Conservation (phyloP, 208 protist genomes). For the Wallacemonas rigidus region DNA sequence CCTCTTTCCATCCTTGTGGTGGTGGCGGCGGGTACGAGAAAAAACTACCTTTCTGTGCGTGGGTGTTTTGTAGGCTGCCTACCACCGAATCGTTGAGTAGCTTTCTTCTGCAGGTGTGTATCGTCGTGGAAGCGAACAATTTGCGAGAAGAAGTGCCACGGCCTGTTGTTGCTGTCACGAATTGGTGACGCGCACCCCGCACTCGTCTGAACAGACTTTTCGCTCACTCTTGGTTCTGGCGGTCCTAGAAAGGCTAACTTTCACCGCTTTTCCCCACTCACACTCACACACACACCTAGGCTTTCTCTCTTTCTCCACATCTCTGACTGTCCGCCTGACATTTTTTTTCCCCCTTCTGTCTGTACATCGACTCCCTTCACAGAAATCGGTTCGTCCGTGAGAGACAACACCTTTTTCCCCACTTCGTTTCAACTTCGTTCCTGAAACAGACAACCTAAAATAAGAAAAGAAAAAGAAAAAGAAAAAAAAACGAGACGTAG, state of each 20-base stretch:
- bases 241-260: neutral
- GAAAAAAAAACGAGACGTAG: neutral
- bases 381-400: neutral
- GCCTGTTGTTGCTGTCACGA: neutral
- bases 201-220: neutral
- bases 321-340: neutral
- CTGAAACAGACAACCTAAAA: too few relatives aligned
- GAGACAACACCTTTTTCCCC: neutral
- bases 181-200: too few relatives aligned
- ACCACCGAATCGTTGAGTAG: too few relatives aligned
- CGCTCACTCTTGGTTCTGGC: neutral
- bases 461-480: slow-evolving; percentile 8
- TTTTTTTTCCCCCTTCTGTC: neutral
- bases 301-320: neutral
- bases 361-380: neutral
- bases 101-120: too few relatives aligned
- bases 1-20: too few relatives aligned
- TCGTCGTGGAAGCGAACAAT: too few relatives aligned
- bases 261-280: neutral
- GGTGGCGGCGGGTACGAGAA: too few relatives aligned
- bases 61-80: too few relatives aligned
- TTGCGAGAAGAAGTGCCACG: neutral
- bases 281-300: neutral
- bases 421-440: slow-evolving; percentile 9
- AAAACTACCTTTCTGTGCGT: too few relatives aligned